A percentile compares a stretch with the other conserved stretches of the same genome.
Conservation (phyloP, 306 rosid genomes). For the Quercus bicolor region DNA sequence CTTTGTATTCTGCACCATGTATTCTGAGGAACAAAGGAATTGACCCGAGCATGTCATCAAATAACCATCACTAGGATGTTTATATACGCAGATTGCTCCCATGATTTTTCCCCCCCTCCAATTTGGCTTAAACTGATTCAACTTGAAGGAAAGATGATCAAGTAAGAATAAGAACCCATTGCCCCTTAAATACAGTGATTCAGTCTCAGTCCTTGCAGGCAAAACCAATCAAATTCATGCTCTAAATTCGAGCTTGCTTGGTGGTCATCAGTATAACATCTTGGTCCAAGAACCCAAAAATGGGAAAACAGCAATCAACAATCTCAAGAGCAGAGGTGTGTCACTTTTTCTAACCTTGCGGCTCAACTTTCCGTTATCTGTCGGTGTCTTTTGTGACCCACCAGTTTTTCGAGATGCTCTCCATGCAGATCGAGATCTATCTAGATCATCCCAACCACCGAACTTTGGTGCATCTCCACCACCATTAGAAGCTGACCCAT, state of each 20-base stretch:
- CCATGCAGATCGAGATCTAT: conserved; percentile 35
- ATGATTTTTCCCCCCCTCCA: neutral
- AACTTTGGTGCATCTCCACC: conserved; percentile 28
- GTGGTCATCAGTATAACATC: conserved; percentile 46
- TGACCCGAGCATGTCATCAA: neutral
- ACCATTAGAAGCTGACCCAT: conserved; percentile 36
- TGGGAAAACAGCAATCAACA: conserved; percentile 85
- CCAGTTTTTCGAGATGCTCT: conserved; percentile 31
- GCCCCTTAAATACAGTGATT: neutral
- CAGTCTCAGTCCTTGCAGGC: conserved; percentile 19
- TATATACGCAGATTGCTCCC: neutral
- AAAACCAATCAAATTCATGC: conserved; percentile 7
- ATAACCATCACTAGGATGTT: neutral
- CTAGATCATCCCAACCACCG: conserved; percentile 98
- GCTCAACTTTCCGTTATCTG: conserved; percentile 59
- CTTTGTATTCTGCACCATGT: neutral
- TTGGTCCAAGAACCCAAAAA: conserved; percentile 88
- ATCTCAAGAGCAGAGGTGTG: conserved; percentile 73
- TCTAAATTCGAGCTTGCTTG: conserved; percentile 1
- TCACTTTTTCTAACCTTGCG: conserved; percentile 58
- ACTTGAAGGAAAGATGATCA: neutral
- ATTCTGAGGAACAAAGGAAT: neutral
- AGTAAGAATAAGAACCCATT: neutral
- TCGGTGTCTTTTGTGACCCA: conserved; percentile 29
- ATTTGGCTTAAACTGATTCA: conserved; percentile 7